These are phyloP conservation scores for Rhodotorula sp. DNA, from an alignment of 1,284 basidiomycete species.

Conservation along the genomic window DNA sequence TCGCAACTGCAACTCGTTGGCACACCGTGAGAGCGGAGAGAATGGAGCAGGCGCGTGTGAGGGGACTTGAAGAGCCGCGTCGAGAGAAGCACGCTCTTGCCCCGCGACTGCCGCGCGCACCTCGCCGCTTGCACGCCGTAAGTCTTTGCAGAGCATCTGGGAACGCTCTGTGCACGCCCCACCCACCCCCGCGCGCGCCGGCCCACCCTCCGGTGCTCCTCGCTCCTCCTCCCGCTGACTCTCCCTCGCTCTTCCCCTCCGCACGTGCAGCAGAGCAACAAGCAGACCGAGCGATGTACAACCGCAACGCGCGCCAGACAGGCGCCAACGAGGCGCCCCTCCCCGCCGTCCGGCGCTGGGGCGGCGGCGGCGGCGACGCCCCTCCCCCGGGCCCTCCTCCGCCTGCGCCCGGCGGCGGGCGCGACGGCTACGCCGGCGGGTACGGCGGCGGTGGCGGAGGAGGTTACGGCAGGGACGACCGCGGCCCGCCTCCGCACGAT, in stretches of 20 bases:
- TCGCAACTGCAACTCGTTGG: no score
- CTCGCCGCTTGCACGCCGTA: background rate
- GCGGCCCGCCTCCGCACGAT: slow-evolving; percentile 26
- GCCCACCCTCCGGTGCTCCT: background rate
- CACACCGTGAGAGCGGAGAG: no score
- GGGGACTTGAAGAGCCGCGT: no score
- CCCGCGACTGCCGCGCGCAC: background rate
- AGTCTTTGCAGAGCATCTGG: background rate
- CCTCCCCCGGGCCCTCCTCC: slow-evolving; percentile 11
- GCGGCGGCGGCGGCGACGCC: slow-evolving; percentile 27
- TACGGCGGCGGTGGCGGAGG: background rate
- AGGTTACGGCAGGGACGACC: slow-evolving; percentile 22
- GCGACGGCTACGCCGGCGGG: slow-evolving; percentile 33
- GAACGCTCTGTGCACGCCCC: no score
- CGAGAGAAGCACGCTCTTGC: background rate
- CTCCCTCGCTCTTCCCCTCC: background rate
- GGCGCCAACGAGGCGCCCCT: slow-evolving; percentile 44
- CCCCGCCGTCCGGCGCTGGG: slow-evolving; percentile 40
- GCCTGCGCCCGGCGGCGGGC: background rate
- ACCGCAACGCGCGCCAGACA: slow-evolving; percentile 31
- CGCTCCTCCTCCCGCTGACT: background rate
- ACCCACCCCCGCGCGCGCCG: no score
- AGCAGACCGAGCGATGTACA: slow-evolving; percentile 26
- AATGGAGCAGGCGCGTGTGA: no score
- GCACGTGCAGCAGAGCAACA: background rate